phyloP scores from a whole-genome alignment of 2,329 filamentous ascomycete genomes.

The Pseudocercospora fijiensis region DNA sequence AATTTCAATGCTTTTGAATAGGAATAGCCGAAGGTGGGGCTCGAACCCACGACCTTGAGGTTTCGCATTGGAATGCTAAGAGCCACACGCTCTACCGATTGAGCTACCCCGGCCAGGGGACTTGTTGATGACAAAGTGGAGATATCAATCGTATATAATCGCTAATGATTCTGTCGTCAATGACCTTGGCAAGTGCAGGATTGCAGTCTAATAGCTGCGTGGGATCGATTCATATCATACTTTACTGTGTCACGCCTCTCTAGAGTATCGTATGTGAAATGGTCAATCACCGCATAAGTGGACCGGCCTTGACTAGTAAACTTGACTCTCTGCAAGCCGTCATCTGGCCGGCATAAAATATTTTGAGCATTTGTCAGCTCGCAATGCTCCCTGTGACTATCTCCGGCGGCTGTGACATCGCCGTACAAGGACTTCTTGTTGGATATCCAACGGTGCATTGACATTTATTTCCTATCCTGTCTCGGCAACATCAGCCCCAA shows the following conservation, averaged over 20 bases:
- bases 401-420: neutral
- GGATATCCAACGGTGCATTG: neutral
- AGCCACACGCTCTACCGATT: slow-evolving; percentile 56
- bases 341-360: neutral
- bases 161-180: neutral
- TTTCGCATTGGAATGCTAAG: slow-evolving; percentile 37
- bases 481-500: neutral
- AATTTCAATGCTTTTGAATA: slow-evolving; percentile 8
- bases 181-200: neutral
- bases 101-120: slow-evolving; percentile 48
- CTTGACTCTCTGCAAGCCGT: neutral
- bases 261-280: neutral
- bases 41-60: slow-evolving; percentile 27
- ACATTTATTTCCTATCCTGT: neutral
- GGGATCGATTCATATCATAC: too few species aligned
- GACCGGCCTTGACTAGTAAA: neutral
- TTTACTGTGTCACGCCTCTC: neutral
- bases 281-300: too few species aligned
- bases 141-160: neutral
- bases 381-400: neutral
- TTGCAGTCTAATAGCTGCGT: neutral
- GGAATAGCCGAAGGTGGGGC: slow-evolving; percentile 30
- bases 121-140: neutral
- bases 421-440: neutral
- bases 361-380: neutral